Percentiles rank a stretch among this genome's conserved stretches.
phyloP scores from a whole-genome alignment of 129 eudicot species.

The Tagetes patula region DNA sequence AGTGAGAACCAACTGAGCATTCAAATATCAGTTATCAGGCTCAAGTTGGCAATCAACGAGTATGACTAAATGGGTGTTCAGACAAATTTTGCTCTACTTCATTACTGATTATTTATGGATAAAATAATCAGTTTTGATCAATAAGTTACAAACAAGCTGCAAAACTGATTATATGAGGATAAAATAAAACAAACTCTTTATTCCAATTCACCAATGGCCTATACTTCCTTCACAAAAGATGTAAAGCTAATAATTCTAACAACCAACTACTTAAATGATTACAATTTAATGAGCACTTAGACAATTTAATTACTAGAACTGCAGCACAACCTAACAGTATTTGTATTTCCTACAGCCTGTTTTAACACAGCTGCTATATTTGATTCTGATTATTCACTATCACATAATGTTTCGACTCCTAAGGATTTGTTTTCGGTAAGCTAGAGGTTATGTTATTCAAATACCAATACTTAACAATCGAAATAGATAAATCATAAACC shows the following conservation, averaged over 20 bases:
- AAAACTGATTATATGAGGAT: not conserved
- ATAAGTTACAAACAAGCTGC: not conserved
- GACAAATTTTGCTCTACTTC: conserved; percentile 1
- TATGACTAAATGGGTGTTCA: conserved; percentile 9
- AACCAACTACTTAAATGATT: not conserved
- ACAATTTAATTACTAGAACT: not conserved
- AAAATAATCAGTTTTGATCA: not conserved
- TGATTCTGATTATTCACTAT: not conserved
- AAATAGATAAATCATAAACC: not conserved
- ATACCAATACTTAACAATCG: not conserved
- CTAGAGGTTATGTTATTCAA: too few species aligned
- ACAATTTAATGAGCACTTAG: not conserved
- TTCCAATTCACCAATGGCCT: not conserved
- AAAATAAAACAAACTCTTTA: not conserved
- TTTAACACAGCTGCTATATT: not conserved
- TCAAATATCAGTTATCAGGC: conserved; percentile 20
- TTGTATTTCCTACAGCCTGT: not conserved
- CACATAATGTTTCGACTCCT: too few species aligned
- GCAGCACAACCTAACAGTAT: not conserved
- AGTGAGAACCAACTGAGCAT: conserved; percentile 74
- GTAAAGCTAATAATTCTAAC: not conserved
- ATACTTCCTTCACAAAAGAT: not conserved
- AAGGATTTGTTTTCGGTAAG: too few species aligned
- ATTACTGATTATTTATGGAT: not conserved
- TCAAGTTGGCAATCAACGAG: conserved; percentile 20